Evolutionary conservation across 257 asterid genomes (phyloP).

Genomic region (Ehretia macrophylla): DNA sequence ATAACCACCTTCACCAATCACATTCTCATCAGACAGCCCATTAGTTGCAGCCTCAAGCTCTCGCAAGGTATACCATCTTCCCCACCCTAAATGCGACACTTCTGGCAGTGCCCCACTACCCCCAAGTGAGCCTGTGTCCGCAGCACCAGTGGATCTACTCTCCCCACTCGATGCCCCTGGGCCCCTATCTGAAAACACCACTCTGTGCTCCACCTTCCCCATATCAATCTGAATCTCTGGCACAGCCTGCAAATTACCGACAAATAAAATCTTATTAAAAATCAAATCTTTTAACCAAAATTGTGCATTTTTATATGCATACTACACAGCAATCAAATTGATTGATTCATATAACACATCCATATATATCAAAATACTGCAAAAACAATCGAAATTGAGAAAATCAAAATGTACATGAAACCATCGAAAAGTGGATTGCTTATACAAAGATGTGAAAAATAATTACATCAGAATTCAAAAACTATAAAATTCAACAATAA

Average conservation of each 20-base stretch:
- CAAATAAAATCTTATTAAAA: not conserved
- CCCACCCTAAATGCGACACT: slow-evolving; percentile 98
- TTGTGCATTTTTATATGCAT: not conserved
- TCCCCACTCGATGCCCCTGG: slow-evolving; percentile 86
- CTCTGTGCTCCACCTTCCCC: slow-evolving; percentile 95
- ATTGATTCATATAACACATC: too few relatives aligned
- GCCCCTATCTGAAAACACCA: slow-evolving; percentile 72
- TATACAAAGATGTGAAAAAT: not conserved
- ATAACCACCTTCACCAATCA: slow-evolving; percentile 95
- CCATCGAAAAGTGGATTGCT: not conserved
- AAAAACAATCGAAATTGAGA: too few relatives aligned
- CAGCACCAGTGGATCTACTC: slow-evolving; percentile 84
- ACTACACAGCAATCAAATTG: too few relatives aligned
- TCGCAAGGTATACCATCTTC: slow-evolving; percentile 93
- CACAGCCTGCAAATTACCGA: slow-evolving; percentile 41
- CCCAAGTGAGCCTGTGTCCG: slow-evolving; percentile 68
- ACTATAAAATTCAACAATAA: not conserved
- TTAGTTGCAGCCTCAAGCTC: slow-evolving; percentile 97
- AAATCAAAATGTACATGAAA: not conserved
- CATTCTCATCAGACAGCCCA: slow-evolving; percentile 84
- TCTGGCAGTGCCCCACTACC: slow-evolving; percentile 88
- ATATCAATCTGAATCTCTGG: slow-evolving; percentile 91
- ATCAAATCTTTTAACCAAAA: not conserved
- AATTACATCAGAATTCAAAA: not conserved
- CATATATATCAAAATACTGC: too few relatives aligned